phyloP scores from a whole-genome alignment of 257 asterid species.

The Solanum medicagineum region DNA sequence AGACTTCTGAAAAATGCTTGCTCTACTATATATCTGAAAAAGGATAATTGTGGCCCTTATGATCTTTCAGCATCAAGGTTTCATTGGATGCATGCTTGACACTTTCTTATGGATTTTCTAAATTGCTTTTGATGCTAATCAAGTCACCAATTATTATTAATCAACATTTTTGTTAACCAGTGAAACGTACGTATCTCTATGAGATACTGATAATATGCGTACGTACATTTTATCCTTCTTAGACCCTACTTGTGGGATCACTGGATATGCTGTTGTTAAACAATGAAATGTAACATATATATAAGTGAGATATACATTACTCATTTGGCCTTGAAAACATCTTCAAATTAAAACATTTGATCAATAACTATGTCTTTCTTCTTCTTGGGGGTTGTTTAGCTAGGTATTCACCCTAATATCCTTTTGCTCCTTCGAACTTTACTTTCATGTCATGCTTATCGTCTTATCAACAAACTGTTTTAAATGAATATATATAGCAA shows the following conservation, averaged over 20 bases:
- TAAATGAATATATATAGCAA: not conserved
- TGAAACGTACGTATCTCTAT: not conserved
- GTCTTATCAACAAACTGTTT: not conserved
- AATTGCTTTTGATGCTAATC: not conserved
- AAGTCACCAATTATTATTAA: not conserved
- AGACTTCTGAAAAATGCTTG: not conserved
- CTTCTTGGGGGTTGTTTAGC: not conserved
- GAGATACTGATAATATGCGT: no score
- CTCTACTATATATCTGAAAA: not conserved
- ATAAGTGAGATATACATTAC: not conserved
- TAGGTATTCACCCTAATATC: not conserved
- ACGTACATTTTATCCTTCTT: no score
- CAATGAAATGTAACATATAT: not conserved
- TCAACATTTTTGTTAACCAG: not conserved
- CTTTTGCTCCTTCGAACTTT: not conserved
- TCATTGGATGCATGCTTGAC: not conserved
- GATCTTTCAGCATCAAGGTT: not conserved
- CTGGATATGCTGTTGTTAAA: not conserved
- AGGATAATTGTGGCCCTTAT: not conserved
- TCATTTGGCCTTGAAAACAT: not conserved
- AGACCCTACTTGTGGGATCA: no score
- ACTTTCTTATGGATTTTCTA: not conserved
- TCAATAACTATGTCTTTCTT: not conserved
- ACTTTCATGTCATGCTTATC: not conserved
- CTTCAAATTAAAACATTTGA: not conserved